Base-by-base conservation (phyloP, 352 stramenopile species). In the Thalassiosira mediterranea region DNA sequence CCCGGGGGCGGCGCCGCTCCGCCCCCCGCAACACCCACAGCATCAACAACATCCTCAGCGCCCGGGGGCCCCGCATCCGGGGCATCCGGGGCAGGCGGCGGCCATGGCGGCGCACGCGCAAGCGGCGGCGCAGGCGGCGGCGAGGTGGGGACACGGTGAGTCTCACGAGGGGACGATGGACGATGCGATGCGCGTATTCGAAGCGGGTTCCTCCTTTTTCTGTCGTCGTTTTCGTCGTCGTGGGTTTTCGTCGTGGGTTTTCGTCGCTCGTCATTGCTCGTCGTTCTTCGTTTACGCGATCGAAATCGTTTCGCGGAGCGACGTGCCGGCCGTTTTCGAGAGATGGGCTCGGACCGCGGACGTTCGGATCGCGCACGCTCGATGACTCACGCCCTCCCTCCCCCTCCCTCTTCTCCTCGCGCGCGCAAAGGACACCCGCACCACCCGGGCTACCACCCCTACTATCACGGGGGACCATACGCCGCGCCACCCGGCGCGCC, bases 361-460 rank as follows among this genome's bases (percentile, higher is more conserved):
- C 7, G 34, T 13, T 13, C 7, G 34, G 13, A 7, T 7, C 34
- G 13, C 34, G 34, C 34, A 13, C 34, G 34, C 34, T 42, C 34
- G 34, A 42, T 13, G 34, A n/a, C 34, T 42, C 34, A 13, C 13
- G 7, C 34, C 7, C 34, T 42, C 34, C 7, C 34, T 13, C 34
- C 7, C 34, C 13, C 34, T 7, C 34, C 34, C 13, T 42, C 34
- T 42, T 42, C 34, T 42, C 34, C 34, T 42, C 34, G 34, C 7
- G 13, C 34, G 13, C 34, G 7, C 13, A 13, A 7, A 42, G 34
- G 34, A 7, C 34, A 42, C 46, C 5, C 48, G 25, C 10, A n/a
- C 48, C 48, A 57, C 4, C 56, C 56, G 21, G 31, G 60, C 5
- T 69, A 69, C 58, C 60, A 69, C 58, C 60, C 60, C 3, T 69